Evolutionary conservation across 1,139 yeast species (phyloP).

Genomic region (Suhomyces yuchorum): DNA sequence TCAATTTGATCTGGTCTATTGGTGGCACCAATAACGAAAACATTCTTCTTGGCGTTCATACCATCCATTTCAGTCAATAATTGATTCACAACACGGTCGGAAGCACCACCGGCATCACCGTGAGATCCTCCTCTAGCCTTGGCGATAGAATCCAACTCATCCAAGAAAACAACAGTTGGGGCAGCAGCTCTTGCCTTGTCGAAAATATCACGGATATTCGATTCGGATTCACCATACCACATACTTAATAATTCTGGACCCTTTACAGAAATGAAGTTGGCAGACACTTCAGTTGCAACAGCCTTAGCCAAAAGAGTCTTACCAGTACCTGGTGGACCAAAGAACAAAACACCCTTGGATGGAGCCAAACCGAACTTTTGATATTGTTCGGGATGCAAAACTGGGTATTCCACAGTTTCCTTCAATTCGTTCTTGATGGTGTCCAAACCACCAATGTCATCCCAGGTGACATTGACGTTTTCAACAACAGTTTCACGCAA

Average conservation of each 20-base stretch:
- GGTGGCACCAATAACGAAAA: conserved; percentile 98
- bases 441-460: conserved; percentile 94
- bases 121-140: conserved; percentile 91
- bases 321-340: conserved; percentile 99
- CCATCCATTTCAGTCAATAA: conserved; percentile 99
- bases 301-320: conserved; percentile 96
- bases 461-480: conserved; percentile 98
- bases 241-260: conserved; percentile 97
- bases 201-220: conserved; percentile 94
- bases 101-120: conserved; percentile 98
- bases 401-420: conserved; percentile 99
- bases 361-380: conserved; percentile 97
- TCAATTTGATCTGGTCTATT: conserved; percentile 99
- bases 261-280: conserved; percentile 93
- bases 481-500: conserved; percentile 99
- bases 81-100: conserved; percentile 97
- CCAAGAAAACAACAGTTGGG: conserved; percentile 95
- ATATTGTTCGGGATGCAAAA: conserved; percentile 96
- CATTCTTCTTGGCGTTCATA: conserved; percentile 99
- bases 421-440: conserved; percentile 93
- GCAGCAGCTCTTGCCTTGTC: conserved; percentile 99
- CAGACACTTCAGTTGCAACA: conserved; percentile 96
- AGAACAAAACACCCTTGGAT: conserved; percentile 95
- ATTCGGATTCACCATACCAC: conserved; percentile 99
- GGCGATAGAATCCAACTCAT: conserved; percentile 97